Base-by-base conservation (phyloP, 805 yeast genomes). In the Teunomyces panamensis region DNA sequence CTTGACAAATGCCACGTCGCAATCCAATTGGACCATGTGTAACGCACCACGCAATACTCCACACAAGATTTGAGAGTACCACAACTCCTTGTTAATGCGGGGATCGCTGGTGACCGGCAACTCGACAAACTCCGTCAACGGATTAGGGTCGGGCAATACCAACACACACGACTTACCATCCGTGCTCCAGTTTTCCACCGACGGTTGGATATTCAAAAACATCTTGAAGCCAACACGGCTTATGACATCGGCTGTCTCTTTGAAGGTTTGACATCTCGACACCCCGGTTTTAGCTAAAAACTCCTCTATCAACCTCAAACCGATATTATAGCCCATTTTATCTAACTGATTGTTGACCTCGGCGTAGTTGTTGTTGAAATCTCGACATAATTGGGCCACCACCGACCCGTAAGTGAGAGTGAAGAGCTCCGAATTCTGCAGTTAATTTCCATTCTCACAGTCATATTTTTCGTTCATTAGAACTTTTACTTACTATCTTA, bases 341-440 rank as follows among this genome's bases (percentile, higher is more conserved):
- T 85, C 96, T 43, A 94, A 74, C 61, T 92, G 96, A 44, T 74
- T 72, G 62, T 94, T 94, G 49, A 94, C 96, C 58, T 84, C 84
- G 5, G 60, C 63, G 64, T 89, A 91, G 64, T 91, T 87, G 53
- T 81, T 77, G 46, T 84, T 78, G 65, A 79, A 84, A 60, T 94
- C 98, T 49, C 84, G 81, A 62, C 96, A 90, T 45, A 94, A 71
- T 60, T 92, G 97, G 10, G 96, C 81, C 42, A 94, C 98, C 42
- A 94, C 81, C 2, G 96, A 84, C 8, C 99, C 99, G 59, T 94
- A 94, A 1, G 97, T 92, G 49, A 94, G 71, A n/a, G 96, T 89
- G 68, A 94, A 89, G 45, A 94, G 75, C 67, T 94, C 99, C 2
- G 96, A 85, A 63, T 91, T 94, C 85, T 83, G 47, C 17, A 24